These are phyloP conservation scores for Cutaneotrichosporon arboriforme DNA, from an alignment of 1,284 basidiomycete genomes.

Conservation along the genomic window DNA sequence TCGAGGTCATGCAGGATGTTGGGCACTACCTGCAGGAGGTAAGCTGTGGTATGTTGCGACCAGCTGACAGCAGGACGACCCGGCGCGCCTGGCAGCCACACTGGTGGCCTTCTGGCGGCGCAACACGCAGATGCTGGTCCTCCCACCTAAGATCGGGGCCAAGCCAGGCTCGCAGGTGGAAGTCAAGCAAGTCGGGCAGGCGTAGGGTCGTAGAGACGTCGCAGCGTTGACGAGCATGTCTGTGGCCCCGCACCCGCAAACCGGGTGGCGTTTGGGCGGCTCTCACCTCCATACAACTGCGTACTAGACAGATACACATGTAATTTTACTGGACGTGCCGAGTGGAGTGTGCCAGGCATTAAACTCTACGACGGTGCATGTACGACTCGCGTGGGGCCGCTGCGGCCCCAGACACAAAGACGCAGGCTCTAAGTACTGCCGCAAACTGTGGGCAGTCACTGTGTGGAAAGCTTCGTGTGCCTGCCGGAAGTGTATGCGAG, in stretches of 20 bases:
- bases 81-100: slow-evolving; percentile 67
- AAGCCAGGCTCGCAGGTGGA: slow-evolving; percentile 11
- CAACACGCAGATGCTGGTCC: slow-evolving; percentile 67
- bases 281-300: neutral
- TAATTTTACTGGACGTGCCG: too few relatives aligned
- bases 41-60: slow-evolving; percentile 19
- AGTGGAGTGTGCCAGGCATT: too few relatives aligned
- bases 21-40: slow-evolving; percentile 96
- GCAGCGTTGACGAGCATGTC: neutral
- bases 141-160: slow-evolving; percentile 47
- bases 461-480: too few relatives aligned
- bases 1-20: slow-evolving; percentile 76
- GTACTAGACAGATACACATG: too few relatives aligned
- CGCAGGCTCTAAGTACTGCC: too few relatives aligned
- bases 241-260: neutral
- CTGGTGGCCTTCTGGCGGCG: slow-evolving; percentile 85
- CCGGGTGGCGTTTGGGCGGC: neutral
- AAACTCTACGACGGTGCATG: too few relatives aligned
- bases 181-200: slow-evolving; percentile 76
- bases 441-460: too few relatives aligned
- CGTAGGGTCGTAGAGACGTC: slow-evolving; percentile 27
- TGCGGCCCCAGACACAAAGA: too few relatives aligned
- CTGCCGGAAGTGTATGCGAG: too few relatives aligned
- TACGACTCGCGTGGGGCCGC: too few relatives aligned
- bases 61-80: slow-evolving; percentile 63